Percentiles rank a stretch among this genome's conserved stretches.
Evolutionary conservation across 345 rosid species (phyloP).

Genomic region (Aquilaria sinensis): DNA sequence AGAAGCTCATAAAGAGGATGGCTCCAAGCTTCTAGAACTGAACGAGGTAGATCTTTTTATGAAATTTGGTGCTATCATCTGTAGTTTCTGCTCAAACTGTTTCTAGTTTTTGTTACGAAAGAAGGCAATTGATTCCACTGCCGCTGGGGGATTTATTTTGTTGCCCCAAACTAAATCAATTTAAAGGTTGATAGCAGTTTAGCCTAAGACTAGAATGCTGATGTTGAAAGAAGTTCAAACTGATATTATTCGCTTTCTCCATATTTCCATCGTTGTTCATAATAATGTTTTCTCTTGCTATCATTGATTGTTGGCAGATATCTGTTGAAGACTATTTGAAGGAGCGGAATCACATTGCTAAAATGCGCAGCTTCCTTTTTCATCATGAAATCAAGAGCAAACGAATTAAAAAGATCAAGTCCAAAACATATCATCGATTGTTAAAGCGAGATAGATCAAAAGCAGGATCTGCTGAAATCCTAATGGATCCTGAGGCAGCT

Average conservation of each 20-base stretch:
- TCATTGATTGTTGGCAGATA: constrained; percentile 39
- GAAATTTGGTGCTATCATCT: too few relatives aligned
- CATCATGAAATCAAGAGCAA: constrained; percentile 82
- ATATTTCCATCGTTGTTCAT: not conserved
- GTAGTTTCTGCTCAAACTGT: too few relatives aligned
- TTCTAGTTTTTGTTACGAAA: too few relatives aligned
- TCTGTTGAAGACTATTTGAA: constrained; percentile 69
- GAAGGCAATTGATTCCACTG: not conserved
- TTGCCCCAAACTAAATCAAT: too few relatives aligned
- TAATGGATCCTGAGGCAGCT: constrained; percentile 78
- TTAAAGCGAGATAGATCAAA: constrained; percentile 61
- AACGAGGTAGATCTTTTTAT: constrained; percentile 47
- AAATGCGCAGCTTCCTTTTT: constrained; percentile 86
- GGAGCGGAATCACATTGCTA: constrained; percentile 54
- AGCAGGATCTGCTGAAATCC: constrained; percentile 32
- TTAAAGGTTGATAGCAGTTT: too few relatives aligned
- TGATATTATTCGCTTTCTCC: constrained; percentile 1
- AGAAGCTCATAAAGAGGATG: constrained; percentile 83
- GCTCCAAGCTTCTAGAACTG: constrained; percentile 76
- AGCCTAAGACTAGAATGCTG: too few relatives aligned
- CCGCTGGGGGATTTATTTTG: too few relatives aligned
- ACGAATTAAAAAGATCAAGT: constrained; percentile 83
- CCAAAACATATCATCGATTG: constrained; percentile 76
- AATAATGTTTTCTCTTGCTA: constrained; percentile 7
- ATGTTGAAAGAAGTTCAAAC: too few relatives aligned